These are phyloP conservation scores for Gloeostereum incarnatum DNA, from an alignment of 768 basidiomycete genomes.

Conservation along the genomic window DNA sequence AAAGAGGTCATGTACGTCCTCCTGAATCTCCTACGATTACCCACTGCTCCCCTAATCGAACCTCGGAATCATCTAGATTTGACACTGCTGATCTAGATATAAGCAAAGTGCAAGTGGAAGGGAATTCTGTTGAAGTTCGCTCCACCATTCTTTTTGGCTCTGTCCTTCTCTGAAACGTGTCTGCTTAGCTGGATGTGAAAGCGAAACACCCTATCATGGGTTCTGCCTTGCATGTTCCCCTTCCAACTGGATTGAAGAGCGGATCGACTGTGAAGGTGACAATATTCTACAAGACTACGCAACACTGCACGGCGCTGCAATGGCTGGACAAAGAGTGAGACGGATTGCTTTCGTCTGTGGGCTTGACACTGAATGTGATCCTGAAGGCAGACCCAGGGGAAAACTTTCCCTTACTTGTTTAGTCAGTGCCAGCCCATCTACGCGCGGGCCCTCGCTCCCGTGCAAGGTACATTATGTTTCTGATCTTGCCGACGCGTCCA, in stretches of 20 bases:
- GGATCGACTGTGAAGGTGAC: constrained; percentile 44
- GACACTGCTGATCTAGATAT: constrained; percentile 71
- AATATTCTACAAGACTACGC: constrained; percentile 66
- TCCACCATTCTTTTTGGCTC: not conserved
- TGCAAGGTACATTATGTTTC: constrained; percentile 47
- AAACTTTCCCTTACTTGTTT: constrained; percentile 78
- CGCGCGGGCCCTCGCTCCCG: constrained; percentile 66
- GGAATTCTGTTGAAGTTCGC: constrained; percentile 36
- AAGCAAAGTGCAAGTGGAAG: constrained; percentile 40
- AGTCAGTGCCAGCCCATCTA: constrained; percentile 93
- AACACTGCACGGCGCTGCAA: constrained; percentile 68
- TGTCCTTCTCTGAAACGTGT: not conserved
- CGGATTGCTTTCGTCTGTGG: not conserved
- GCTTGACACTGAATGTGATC: not conserved
- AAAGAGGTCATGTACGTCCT: constrained; percentile 44
- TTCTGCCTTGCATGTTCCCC: constrained; percentile 54
- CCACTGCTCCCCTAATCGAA: not conserved
- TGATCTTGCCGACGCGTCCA: too few species aligned
- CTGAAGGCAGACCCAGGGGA: constrained; percentile 76
- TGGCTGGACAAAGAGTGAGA: constrained; percentile 79
- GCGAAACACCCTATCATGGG: constrained; percentile 67
- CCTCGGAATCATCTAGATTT: constrained; percentile 31
- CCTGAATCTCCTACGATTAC: not conserved
- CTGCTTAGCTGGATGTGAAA: constrained; percentile 40
- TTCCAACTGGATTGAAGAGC: constrained; percentile 31